These are phyloP conservation scores for Aplosporella prunicola DNA, from an alignment of 2,329 filamentous ascomycete genomes.

Conservation along the genomic window DNA sequence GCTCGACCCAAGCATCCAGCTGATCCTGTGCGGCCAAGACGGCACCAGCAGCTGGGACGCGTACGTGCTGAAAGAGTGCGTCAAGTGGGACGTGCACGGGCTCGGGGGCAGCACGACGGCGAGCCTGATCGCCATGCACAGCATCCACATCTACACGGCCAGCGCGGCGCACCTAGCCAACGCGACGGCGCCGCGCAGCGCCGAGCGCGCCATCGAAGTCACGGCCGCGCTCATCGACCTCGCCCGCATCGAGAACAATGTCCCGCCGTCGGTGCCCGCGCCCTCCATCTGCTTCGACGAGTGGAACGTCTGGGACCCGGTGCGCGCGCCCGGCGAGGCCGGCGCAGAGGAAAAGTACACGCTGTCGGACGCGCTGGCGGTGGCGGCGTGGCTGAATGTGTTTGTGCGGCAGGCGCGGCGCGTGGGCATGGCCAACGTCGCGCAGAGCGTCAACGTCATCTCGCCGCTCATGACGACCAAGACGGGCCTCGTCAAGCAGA, in stretches of 20 bases:
- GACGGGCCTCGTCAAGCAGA: conserved; percentile 57
- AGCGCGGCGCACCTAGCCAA: conserved; percentile 35
- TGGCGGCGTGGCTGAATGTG: conserved; percentile 65
- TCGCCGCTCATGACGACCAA: conserved; percentile 63
- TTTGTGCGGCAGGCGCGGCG: conserved; percentile 63
- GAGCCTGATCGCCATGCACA: conserved; percentile 65
- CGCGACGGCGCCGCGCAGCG: conserved; percentile 51
- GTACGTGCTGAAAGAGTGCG: conserved; percentile 61
- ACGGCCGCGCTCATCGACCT: conserved; percentile 61
- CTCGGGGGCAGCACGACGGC: conserved; percentile 39
- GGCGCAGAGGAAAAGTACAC: conserved; percentile 69
- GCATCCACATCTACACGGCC: conserved; percentile 69
- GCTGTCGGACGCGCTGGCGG: conserved; percentile 65
- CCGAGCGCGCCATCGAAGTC: conserved; percentile 66
- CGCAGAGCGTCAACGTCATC: conserved; percentile 70
- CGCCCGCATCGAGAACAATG: conserved; percentile 58
- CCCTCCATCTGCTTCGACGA: conserved; percentile 74
- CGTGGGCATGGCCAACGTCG: conserved; percentile 70
- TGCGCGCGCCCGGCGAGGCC: conserved; percentile 58
- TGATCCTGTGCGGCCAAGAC: conserved; percentile 68
- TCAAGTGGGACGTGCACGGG: conserved; percentile 42
- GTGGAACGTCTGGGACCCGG: conserved; percentile 76
- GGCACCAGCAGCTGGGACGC: conserved; percentile 63
- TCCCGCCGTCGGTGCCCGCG: conserved; percentile 49
- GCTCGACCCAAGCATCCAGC: conserved; percentile 57